Conservation (phyloP, 306 rosid species). For the Corylus avellana region DNA sequence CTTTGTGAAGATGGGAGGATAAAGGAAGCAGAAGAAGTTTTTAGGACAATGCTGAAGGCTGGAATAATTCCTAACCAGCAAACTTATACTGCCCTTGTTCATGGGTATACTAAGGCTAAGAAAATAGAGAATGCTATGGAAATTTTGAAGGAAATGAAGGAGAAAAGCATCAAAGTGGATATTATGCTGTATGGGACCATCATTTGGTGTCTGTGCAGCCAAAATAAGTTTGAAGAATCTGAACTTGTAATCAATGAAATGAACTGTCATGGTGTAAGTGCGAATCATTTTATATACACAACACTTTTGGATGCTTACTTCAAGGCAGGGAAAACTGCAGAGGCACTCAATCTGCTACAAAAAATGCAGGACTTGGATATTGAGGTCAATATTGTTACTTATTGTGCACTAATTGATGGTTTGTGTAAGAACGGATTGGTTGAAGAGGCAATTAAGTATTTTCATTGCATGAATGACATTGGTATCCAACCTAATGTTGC, state of each 20-base stretch:
- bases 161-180: conserved; percentile 65
- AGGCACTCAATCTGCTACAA: conserved; percentile 63
- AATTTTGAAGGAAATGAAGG: conserved; percentile 65
- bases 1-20: conserved; percentile 77
- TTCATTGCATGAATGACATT: conserved; percentile 47
- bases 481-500: conserved; percentile 81
- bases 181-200: conserved; percentile 66
- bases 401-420: conserved; percentile 82
- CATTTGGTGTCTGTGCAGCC: conserved; percentile 74
- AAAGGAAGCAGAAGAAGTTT: conserved; percentile 78
- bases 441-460: conserved; percentile 66
- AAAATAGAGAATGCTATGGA: conserved; percentile 58
- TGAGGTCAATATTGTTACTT: conserved; percentile 69
- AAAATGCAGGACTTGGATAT: conserved; percentile 67
- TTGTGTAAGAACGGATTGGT: conserved; percentile 80
- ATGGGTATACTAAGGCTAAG: conserved; percentile 76
- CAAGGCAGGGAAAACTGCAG: conserved; percentile 63
- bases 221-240: conserved; percentile 64
- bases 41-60: conserved; percentile 53
- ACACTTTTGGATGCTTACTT: conserved; percentile 83
- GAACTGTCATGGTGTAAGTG: conserved; percentile 52
- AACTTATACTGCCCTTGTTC: conserved; percentile 67
- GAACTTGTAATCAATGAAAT: conserved; percentile 58
- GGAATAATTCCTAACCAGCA: conserved; percentile 64
- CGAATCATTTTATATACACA: conserved; percentile 70